Evolutionary conservation across 1,284 basidiomycete species (phyloP).

Genomic region (Coniferiporia sulphurascens): DNA sequence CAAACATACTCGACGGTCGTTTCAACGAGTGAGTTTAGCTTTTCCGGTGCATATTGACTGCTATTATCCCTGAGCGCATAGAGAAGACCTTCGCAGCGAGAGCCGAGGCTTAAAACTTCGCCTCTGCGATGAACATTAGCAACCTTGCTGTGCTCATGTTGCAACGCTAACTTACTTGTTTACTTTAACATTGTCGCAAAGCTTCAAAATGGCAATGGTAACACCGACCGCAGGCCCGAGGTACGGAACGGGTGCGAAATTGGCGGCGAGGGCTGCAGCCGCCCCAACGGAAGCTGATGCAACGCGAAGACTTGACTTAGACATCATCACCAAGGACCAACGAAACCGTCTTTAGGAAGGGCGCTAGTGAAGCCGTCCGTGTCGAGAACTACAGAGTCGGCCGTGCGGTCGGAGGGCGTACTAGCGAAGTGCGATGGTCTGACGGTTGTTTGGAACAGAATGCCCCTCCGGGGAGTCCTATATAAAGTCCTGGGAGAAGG

Average conservation of each 20-base stretch:
- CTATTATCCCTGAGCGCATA: constrained; percentile 29
- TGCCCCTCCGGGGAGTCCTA: not conserved
- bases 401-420: too few species aligned
- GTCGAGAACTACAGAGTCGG: too few species aligned
- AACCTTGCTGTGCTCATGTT: constrained; percentile 2
- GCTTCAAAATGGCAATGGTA: constrained; percentile 36
- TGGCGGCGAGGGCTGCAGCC: constrained; percentile 38
- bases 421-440: too few species aligned
- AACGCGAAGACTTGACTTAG: constrained; percentile 1
- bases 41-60: constrained; percentile 23
- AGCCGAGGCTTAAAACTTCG: constrained; percentile 33
- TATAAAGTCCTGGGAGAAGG: not conserved
- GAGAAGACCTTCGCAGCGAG: constrained; percentile 37
- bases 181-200: constrained; percentile 41
- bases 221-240: constrained; percentile 38
- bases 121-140: constrained; percentile 32
- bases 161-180: constrained; percentile 35
- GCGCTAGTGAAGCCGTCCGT: too few species aligned
- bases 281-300: constrained; percentile 28
- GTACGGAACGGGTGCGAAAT: constrained; percentile 45
- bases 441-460: too few species aligned
- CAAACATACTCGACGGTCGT: constrained; percentile 25
- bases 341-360: not conserved
- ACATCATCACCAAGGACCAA: not conserved
- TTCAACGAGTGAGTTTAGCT: constrained; percentile 24